Evolutionary conservation across 2,329 filamentous ascomycete genomes (phyloP), one percentile per base, ranked within the genome.

Genomic region (Cladosporium sp.): DNA sequence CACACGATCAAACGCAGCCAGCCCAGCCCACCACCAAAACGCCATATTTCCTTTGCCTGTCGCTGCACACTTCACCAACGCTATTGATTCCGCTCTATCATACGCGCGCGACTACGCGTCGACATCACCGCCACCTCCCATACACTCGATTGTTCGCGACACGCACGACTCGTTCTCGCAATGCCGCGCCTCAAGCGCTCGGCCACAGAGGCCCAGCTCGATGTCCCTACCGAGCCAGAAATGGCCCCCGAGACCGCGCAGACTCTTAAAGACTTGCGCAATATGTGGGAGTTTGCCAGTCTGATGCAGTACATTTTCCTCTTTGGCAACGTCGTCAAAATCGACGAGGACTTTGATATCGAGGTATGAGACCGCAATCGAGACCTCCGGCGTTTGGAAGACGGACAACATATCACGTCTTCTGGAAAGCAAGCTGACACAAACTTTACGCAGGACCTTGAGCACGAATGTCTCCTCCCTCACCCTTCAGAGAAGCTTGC

Each of bases 241-340:
- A 58, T 74, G 39, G 65, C 70, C 34, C 67, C 72, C 25, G 69
- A 72, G 65, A 36, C 72, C 32, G 65, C 74, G 79, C 76, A 76
- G 77, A 72, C 88, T 63, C 82, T 96, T 30, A 81, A 87, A 66
- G 88, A 84, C 70, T 85, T 98, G 70, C 88, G 94, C 68, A 95
- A 91, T 76, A 93, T 91, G 85, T 98, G 94, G 93, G 91, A 97
- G 78, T 97, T 98, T 79, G 92, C 94, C 67, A 94, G 93, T 74
- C 82, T 98, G 8, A 93, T 90, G 80, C 94, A 99, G 79, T 99
- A 93, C 85, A 91, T 98, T 67, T 91, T 89, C 76, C 87, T 94
- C 48, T 99, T 99, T 78, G 93, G 94, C 67, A 89, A 90, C 73
- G 89, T 89, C 51, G 89, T 96, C 76, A 97, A 96, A 81, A 91